Evolutionary conservation across 495 filamentous ascomycete genomes (phyloP).

Genomic region (Acidomyces sp.): DNA sequence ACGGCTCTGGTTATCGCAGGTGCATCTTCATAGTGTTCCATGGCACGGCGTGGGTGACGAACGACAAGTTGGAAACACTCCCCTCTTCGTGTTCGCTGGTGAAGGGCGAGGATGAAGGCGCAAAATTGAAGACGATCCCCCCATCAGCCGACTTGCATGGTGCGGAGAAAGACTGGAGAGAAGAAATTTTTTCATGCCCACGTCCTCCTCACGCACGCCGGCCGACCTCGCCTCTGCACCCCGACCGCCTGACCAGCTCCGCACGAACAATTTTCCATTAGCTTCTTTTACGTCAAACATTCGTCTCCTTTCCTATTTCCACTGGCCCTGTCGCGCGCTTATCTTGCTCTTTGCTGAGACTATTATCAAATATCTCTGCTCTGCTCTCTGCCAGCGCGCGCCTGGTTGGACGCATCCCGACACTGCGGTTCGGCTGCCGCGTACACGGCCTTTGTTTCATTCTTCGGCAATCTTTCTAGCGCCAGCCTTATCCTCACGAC

Average conservation of each 20-base stretch:
- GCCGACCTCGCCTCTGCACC: constrained; percentile 5
- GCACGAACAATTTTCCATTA: constrained; percentile 27
- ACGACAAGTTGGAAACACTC: too few species aligned
- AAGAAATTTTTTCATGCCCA: not conserved
- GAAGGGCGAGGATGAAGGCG: too few species aligned
- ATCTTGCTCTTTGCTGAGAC: constrained; percentile 19
- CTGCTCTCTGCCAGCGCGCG: not conserved
- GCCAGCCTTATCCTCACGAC: constrained; percentile 1
- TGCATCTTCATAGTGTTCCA: too few species aligned
- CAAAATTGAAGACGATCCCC: too few species aligned
- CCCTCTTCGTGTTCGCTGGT: too few species aligned
- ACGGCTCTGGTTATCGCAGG: too few species aligned
- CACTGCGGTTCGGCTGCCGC: constrained; percentile 1
- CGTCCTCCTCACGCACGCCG: not conserved
- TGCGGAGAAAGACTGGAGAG: too few species aligned
- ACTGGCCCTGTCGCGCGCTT: constrained; percentile 9
- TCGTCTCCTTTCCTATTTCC: constrained; percentile 18
- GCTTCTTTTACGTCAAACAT: constrained; percentile 28
- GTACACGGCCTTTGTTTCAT: not conserved
- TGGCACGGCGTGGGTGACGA: too few species aligned
- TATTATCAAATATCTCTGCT: constrained; percentile 16
- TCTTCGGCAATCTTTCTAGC: constrained; percentile 4
- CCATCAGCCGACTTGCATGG: too few species aligned
- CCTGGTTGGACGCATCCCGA: not conserved
- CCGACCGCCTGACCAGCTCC: not conserved